A percentile compares a stretch with the other conserved stretches of the same genome.
Evolutionary conservation across 176 grass and related monocot genomes (phyloP).

Genomic region (Avena eriantha): DNA sequence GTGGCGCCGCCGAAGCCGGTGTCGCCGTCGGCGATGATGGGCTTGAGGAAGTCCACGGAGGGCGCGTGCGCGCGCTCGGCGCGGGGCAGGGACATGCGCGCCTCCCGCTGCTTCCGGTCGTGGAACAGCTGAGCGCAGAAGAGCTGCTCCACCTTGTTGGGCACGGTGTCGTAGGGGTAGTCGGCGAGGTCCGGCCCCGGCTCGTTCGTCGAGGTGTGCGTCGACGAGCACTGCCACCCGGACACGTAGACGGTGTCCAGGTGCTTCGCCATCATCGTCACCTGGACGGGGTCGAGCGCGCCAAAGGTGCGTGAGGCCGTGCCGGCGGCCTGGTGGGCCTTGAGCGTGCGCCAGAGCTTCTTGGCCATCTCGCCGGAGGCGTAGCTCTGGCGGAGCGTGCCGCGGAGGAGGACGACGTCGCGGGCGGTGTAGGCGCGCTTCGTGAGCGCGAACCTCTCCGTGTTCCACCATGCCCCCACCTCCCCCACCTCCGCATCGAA

Average conservation of each 20-base stretch:
- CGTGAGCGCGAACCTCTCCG: slow-evolving; percentile 82
- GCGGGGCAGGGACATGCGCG: slow-evolving; percentile 74
- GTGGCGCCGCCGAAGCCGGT: slow-evolving; percentile 78
- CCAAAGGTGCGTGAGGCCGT: slow-evolving; percentile 83
- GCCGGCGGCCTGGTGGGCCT: slow-evolving; percentile 68
- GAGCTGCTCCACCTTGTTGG: slow-evolving; percentile 94
- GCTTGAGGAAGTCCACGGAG: slow-evolving; percentile 73
- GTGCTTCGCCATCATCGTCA: slow-evolving; percentile 94
- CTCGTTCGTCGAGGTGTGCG: slow-evolving; percentile 84
- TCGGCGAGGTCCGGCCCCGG: slow-evolving; percentile 91
- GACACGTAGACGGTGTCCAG: slow-evolving; percentile 92
- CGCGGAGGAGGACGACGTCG: slow-evolving; percentile 80
- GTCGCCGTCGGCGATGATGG: slow-evolving; percentile 85
- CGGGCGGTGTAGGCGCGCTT: slow-evolving; percentile 67
- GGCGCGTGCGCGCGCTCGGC: slow-evolving; percentile 38
- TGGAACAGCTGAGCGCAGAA: slow-evolving; percentile 84
- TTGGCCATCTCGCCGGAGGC: slow-evolving; percentile 75
- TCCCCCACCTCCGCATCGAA: slow-evolving; percentile 79
- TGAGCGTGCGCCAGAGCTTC: slow-evolving; percentile 87
- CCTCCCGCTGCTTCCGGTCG: slow-evolving; percentile 85
- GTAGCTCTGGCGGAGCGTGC: slow-evolving; percentile 86
- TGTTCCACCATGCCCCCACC: slow-evolving; percentile 80
- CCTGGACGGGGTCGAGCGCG: slow-evolving; percentile 88
- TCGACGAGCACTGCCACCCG: slow-evolving; percentile 68
- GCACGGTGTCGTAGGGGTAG: slow-evolving; percentile 97